phyloP scores from a whole-genome alignment of 345 rosid genomes.

The Gossypioides kirkii region DNA sequence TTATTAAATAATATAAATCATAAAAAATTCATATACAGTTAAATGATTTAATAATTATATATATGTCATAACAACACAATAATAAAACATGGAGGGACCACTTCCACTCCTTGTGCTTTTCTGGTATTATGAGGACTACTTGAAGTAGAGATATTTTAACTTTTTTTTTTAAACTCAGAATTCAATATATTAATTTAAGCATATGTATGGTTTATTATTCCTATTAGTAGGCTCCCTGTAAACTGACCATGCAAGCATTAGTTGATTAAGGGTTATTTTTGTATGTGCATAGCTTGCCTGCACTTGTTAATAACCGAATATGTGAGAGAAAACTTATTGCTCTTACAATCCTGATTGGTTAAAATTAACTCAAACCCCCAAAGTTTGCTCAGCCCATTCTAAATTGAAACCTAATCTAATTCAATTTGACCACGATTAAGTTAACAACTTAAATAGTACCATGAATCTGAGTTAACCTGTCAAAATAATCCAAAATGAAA shows the following conservation, averaged over 20 bases:
- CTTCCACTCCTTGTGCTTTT: constrained; percentile 77
- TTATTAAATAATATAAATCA: no score
- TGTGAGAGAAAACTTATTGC: not conserved
- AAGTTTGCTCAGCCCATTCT: not conserved
- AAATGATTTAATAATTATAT: no score
- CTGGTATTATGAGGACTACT: constrained; percentile 98
- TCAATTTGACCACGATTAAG: not conserved
- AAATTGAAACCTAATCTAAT: not conserved
- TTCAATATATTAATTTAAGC: not conserved
- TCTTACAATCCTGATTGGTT: not conserved
- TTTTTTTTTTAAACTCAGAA: not conserved
- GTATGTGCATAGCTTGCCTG: not conserved
- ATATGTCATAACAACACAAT: no score
- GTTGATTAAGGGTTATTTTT: not conserved
- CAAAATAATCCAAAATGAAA: not conserved
- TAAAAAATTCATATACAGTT: no score
- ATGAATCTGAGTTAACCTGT: not conserved
- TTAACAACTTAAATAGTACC: not conserved
- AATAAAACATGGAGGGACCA: no score
- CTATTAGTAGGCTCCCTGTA: not conserved
- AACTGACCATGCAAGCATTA: not conserved
- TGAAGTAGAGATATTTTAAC: constrained; percentile 67
- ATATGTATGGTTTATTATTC: not conserved
- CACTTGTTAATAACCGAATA: not conserved
- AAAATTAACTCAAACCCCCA: not conserved